A percentile compares a stretch with the other conserved stretches of the same genome.
These are phyloP conservation scores for Scleroderma bovista DNA, from an alignment of 768 basidiomycete genomes.

Conservation along the genomic window DNA sequence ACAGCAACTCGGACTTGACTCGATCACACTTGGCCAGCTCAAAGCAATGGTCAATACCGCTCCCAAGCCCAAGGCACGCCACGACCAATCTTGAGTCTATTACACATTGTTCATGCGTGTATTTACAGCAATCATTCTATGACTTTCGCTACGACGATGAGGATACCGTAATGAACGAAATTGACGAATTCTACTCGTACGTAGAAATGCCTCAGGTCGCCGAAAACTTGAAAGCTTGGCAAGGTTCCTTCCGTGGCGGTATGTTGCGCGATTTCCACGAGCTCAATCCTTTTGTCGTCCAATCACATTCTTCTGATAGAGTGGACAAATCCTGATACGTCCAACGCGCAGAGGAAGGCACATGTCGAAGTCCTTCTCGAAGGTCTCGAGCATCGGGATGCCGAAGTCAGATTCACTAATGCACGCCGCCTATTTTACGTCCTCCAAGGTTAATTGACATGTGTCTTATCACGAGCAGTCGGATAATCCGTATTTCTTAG, in stretches of 20 bases:
- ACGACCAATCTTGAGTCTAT: conserved; percentile 5
- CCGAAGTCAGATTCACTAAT: conserved; percentile 80
- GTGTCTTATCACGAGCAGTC: background rate
- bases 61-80: conserved; percentile 69
- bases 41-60: conserved; percentile 64
- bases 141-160: conserved; percentile 96
- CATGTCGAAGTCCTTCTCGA: conserved; percentile 81
- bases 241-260: conserved; percentile 78
- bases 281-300: background rate
- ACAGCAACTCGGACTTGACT: conserved; percentile 51
- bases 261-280: conserved; percentile 16
- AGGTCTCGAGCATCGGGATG: conserved; percentile 80
- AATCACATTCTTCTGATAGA: conserved; percentile 36
- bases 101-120: conserved; percentile 15
- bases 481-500: conserved; percentile 34
- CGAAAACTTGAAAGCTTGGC: conserved; percentile 85
- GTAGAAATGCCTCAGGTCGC: conserved; percentile 89
- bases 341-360: conserved; percentile 54
- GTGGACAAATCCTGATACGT: conserved; percentile 64
- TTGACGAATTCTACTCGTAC: conserved; percentile 98
- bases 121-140: conserved; percentile 71
- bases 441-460: conserved; percentile 63
- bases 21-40: conserved; percentile 77
- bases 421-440: conserved; percentile 87
- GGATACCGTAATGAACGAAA: conserved; percentile 91